phyloP scores from a whole-genome alignment of 768 basidiomycete genomes.

The Lyophyllum decastes region DNA sequence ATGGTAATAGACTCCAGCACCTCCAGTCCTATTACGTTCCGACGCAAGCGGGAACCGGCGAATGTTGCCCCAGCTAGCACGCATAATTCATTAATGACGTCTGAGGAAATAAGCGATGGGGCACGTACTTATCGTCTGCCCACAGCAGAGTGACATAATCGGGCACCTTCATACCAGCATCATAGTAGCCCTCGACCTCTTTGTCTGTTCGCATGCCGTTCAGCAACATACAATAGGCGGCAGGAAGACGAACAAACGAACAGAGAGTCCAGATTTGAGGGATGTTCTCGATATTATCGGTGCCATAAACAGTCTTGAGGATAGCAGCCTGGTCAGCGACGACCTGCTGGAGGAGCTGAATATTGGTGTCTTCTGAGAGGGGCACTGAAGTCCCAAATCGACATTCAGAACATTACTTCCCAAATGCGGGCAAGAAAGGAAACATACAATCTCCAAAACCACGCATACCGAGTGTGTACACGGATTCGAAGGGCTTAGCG shows the following conservation, averaged over 20 bases:
- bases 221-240: background rate
- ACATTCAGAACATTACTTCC: background rate
- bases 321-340: constrained; percentile 65
- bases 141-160: constrained; percentile 69
- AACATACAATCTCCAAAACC: constrained; percentile 55
- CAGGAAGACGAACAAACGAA: constrained; percentile 24
- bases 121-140: constrained; percentile 69
- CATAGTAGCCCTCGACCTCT: constrained; percentile 70
- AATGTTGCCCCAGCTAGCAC: constrained; percentile 64
- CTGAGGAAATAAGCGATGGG: background rate
- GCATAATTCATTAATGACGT: background rate
- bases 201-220: constrained; percentile 32
- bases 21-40: constrained; percentile 63
- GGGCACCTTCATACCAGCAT: constrained; percentile 59
- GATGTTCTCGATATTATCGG: constrained; percentile 41
- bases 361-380: constrained; percentile 49
- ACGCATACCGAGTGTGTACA: constrained; percentile 72
- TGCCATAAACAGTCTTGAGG: constrained; percentile 49
- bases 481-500: constrained; percentile 58
- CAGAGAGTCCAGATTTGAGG: constrained; percentile 71
- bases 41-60: constrained; percentile 55
- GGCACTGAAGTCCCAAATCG: constrained; percentile 37
- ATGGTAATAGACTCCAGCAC: constrained; percentile 74
- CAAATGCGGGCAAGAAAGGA: background rate
- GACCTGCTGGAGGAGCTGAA: constrained; percentile 54